Evolutionary conservation across 2,329 filamentous ascomycete species (phyloP), one percentile per base, ranked within the genome.

Genomic region (Alternaria ethzedia): DNA sequence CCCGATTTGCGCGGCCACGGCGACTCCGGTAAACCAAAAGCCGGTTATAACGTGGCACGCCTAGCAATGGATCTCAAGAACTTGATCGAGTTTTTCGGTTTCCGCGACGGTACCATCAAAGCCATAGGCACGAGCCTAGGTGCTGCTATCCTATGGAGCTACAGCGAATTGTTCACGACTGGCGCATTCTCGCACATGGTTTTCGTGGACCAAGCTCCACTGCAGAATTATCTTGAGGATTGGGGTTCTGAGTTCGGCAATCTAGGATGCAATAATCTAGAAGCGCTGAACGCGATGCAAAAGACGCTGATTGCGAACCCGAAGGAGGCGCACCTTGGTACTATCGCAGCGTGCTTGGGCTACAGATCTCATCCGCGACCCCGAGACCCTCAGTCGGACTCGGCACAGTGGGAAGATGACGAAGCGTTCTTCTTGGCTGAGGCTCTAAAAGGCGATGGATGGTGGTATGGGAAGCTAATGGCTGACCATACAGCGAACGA

Each of bases 391-490:
- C 55, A 32, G 6, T 9, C 36, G n/a, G 49, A 57, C 6, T 64
- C 65, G 5, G 32, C 58, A 17, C 49, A 61, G 8, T 74, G 71
- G 71, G 43, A 65, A 45, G 69, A 68, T 0, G 73, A 76, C 15
- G 72, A 75, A 23, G 62, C 21, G 0, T 77, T 77, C 51, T 77
- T 77, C 30, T 32, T 75, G 3, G 32, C 8, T 6, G 63, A 72
- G 30, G 72, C 71, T 3, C n/a, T 71, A 47, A 73, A 70, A 13
- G 73, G 74, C 2, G 62, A 76, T 32, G 69, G 69, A 0, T 65
- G 65, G 59, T 77, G 74, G 74, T 75, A 70, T 59, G 74, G 71
- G 0, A 75, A 76, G 63, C 59, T 77, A 3, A 72, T 77, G 71
- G 70, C 67, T 20, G 73, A 77, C 36, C 74, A 77, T 47, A 77